Base-by-base conservation (phyloP, 257 asterid species). In the Solanum dulcamara region DNA sequence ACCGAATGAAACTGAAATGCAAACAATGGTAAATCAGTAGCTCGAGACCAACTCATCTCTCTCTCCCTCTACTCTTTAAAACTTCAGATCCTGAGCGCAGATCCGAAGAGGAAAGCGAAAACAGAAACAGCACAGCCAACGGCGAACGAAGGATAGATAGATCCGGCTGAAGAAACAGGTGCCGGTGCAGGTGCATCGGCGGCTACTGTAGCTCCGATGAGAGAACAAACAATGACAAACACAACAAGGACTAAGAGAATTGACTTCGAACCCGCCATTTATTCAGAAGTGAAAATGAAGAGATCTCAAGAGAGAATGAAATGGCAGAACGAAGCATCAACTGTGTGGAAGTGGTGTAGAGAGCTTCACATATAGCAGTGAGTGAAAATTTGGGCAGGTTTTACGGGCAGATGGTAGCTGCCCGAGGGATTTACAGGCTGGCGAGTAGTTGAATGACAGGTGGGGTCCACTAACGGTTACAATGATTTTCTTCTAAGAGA, bases 341-440 rank as follows among this genome's bases (percentile, higher is more conserved):
- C 17, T 11, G 35, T 5, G 28, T 26, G 9, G 26, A 0, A 0
- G 15, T 42, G 48, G 7, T 3, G 5, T 24, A 0, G 15, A 10
- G 67, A 24, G 59, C 24, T 26, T 50, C 33, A 53, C 86, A 85
- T 88, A 87, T 84, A 84, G 66, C 32, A n/a, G 71, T 12, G 28
- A 46, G 33, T n/a, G 85, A 83, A 50, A 42, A 48, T 77, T 18
- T 5, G 95, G 95, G 93, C 90, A 90, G 89, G n/a, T 24, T 86
- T 48, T 53, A 33, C 14, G 53, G 91, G 88, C 67, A 81, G 87
- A 2, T 40, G 46, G 11, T 33, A 33, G 35, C 64, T 46, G 51
- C 85, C 92, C 93, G 93, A 89, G 89, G 71, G 68, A 83, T 74
- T 70, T 79, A 91, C 94, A 91, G 91, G 85, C 92, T 92, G 92